Base-by-base conservation (phyloP, 768 basidiomycete species). In the Pulveroboletus sp. region DNA sequence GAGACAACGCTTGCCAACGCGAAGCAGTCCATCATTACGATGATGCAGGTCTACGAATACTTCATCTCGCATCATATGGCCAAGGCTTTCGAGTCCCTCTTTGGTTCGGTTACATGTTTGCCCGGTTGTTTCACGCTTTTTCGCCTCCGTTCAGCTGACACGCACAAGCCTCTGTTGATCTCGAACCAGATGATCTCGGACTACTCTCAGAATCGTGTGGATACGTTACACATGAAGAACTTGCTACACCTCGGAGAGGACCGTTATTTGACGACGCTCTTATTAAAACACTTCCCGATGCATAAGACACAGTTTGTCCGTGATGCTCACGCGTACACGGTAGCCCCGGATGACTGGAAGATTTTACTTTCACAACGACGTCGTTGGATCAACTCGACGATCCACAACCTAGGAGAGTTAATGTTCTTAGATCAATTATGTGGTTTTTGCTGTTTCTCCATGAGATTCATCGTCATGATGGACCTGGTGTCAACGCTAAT, bases 41-140 rank as follows among this genome's bases (percentile, higher is more conserved):
- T 96, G 93, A 90, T 94, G 86, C 93, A 97, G 76, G 95, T 97
- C 30, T 98, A 97, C 75, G 95, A 97, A 65, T 97, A 98, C 78
- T 99, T 92, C 74, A 93, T 99, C 60, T 97, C 93, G 0, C 96
- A 99, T 72, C 93, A 98, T 70, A 85, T 99, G 78, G 92, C 96
- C 43, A 99, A 99, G 69, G 92, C 95, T 2, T 98, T 99, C 71
- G 96, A 98, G 71, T 85, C 81, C 59, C 77, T 98, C 9, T 99
- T 99, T 63, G 94, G 94, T 43, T 96, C 93, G 12, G 95, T 99
- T 54, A 98, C 94, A 37, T 99, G 96, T 81, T 76, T 98, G 52
- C 95, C 96, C 18, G 95, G 96, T 74, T 98, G 95, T 79, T 99
- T 98, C 77, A 93, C 94, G 0, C 84, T 99, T 55, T 98, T 94